These are phyloP conservation scores for Phanerochaete carnosa DNA, from an alignment of 768 basidiomycete genomes.

Conservation along the genomic window DNA sequence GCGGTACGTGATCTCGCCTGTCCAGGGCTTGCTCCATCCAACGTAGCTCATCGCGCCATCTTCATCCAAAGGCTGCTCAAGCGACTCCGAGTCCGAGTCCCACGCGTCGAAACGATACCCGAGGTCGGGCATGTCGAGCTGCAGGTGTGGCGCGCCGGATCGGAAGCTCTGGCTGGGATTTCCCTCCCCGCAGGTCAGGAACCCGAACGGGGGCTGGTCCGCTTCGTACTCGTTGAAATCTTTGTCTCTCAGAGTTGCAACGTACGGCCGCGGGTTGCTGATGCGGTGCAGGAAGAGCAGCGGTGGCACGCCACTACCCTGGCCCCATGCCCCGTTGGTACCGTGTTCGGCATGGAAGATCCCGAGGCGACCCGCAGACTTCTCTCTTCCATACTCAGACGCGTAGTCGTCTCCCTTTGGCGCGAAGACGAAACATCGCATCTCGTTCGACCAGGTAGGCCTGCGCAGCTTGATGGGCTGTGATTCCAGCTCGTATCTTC, in stretches of 20 bases:
- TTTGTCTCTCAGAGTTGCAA: background rate
- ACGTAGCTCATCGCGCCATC: background rate
- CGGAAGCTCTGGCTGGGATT: background rate
- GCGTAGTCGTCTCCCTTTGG: no score
- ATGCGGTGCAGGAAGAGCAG: no score
- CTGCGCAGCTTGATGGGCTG: background rate
- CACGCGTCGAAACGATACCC: background rate
- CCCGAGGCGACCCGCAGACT: background rate
- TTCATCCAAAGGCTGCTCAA: background rate
- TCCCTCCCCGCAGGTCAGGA: background rate
- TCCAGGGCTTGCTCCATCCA: background rate
- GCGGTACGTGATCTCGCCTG: background rate
- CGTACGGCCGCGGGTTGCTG: no score
- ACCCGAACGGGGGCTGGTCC: background rate
- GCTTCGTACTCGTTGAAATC: background rate
- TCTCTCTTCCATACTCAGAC: no score
- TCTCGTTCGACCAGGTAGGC: background rate
- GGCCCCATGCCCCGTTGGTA: no score
- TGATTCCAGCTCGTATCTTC: background rate
- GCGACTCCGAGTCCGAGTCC: background rate
- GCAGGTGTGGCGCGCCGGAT: background rate
- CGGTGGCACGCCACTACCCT: no score
- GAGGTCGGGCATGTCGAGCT: background rate
- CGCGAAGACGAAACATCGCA: background rate
- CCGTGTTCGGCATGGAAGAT: no score